Base-by-base conservation (phyloP, 1,284 basidiomycete species). In the Stygiomarasmius scandens region DNA sequence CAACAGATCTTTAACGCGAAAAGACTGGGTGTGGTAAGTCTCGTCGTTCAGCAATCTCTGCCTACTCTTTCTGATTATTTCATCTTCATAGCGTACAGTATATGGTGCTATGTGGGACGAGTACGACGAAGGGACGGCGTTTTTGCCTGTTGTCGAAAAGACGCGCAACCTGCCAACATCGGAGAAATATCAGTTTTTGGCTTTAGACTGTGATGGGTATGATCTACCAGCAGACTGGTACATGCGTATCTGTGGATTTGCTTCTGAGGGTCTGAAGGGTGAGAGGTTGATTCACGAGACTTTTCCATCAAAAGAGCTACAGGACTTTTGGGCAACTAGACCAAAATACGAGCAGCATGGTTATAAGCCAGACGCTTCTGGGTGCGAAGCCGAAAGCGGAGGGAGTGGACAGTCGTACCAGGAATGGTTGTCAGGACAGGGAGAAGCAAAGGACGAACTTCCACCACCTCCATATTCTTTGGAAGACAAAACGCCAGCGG, bases 71-170 rank as follows among this genome's bases (percentile, higher is more conserved):
- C 19, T 5, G 44, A 4, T 14, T 24, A 24, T 27, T 12, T 38
- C 12, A 3, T 38, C 19, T 14, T 48, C n/a, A n/a, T n/a, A 41
- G 38, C 38, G 38, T 16, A 41, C 38, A 5, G 16, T 41, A 4
- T 41, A 41, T 61, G 87, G 86, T 22, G 89, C 89, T 8, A 92
- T 91, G 89, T 92, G 89, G 89, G 90, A 92, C 63, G 89, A 90
- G 87, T 90, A 92, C 61, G 89, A 92, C 63, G 89, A 91, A 72
- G 90, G 90, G 27, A 92, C 89, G 0, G 88, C 84, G 2, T 83
- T 88, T 62, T 78, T 92, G 74, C 90, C 90, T 3, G 80, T 84
- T 22, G 82, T 90, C 1, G 70, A 82, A 49, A 74, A 79, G 58
- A 83, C 83, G 59, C 74, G 78, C 19, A 74, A 80, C 55, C 72